phyloP scores from a whole-genome alignment of 768 basidiomycete species.

The Neoboletus magnificus region DNA sequence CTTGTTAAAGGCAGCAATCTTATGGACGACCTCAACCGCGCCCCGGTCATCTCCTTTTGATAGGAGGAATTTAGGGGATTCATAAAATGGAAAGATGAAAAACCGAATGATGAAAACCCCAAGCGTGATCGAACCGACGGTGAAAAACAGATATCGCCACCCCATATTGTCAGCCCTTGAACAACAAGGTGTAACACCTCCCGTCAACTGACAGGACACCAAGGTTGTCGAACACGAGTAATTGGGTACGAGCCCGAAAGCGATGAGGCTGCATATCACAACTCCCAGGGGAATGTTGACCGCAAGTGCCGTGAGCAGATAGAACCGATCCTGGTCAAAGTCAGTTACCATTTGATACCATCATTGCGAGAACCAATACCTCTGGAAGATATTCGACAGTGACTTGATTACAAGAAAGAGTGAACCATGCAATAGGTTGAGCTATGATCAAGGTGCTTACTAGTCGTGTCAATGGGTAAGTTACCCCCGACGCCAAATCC shows the following conservation, averaged over 20 bases:
- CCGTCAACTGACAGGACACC: constrained; percentile 11
- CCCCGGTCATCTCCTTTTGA: constrained; percentile 9
- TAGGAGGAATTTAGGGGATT: constrained; percentile 15
- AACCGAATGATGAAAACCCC: constrained; percentile 12
- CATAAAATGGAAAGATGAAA: constrained; percentile 16
- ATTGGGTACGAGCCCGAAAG: constrained; percentile 10
- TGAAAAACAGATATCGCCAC: constrained; percentile 16
- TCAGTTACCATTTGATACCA: not conserved
- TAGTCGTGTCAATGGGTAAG: constrained; percentile 14
- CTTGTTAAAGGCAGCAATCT: constrained; percentile 13
- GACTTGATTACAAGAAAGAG: not conserved
- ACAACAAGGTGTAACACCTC: constrained; percentile 13
- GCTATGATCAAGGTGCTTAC: not conserved
- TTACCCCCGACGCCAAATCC: constrained; percentile 16
- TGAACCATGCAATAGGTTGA: not conserved
- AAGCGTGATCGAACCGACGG: constrained; percentile 1
- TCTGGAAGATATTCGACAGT: constrained; percentile 12
- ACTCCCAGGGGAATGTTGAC: constrained; percentile 5
- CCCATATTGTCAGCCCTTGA: constrained; percentile 17
- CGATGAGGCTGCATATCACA: not conserved
- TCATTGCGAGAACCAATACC: not conserved
- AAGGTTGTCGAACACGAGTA: constrained; percentile 11
- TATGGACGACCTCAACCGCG: constrained; percentile 16
- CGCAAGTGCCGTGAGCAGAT: constrained; percentile 13
- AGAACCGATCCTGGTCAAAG: constrained; percentile 6